phyloP scores from a whole-genome alignment of 2,329 filamentous ascomycete genomes.

The Cladosporium sp. region DNA sequence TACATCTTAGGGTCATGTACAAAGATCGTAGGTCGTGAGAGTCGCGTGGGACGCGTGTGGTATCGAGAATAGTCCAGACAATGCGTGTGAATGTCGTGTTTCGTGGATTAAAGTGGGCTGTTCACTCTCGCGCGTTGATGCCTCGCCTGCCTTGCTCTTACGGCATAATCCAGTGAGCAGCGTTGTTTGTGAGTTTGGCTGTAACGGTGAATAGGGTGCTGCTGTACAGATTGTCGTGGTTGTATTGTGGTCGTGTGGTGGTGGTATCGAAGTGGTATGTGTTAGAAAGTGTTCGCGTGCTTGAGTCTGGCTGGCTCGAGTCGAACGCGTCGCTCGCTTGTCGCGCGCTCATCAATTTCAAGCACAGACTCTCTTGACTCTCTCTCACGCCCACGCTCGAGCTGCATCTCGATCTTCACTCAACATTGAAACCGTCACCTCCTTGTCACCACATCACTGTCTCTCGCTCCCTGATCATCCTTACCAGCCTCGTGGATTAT shows the following conservation, averaged over 20 bases:
- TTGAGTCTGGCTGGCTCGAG: neutral
- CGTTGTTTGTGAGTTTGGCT: neutral
- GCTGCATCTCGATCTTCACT: neutral
- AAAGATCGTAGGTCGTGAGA: neutral
- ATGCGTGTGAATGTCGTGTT: conserved; percentile 1
- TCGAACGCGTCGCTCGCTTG: neutral
- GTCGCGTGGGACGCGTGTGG: neutral
- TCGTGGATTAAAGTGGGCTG: conserved; percentile 7
- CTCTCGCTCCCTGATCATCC: neutral
- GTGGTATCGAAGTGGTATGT: neutral
- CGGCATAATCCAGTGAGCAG: neutral
- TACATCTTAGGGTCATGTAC: conserved; percentile 64
- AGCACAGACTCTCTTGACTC: neutral
- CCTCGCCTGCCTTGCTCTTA: conserved; percentile 2
- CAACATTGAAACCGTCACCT: neutral
- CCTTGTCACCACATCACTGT: neutral
- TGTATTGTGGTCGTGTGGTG: neutral
- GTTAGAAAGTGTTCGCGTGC: neutral
- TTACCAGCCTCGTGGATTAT: too few species aligned
- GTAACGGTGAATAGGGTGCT: neutral
- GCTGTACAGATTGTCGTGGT: neutral
- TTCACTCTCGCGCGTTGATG: conserved; percentile 3
- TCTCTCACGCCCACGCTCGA: neutral
- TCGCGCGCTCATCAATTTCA: neutral
- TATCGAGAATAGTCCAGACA: neutral